phyloP scores from a whole-genome alignment of 805 yeast genomes.

The Metschnikowia colocasiae region DNA sequence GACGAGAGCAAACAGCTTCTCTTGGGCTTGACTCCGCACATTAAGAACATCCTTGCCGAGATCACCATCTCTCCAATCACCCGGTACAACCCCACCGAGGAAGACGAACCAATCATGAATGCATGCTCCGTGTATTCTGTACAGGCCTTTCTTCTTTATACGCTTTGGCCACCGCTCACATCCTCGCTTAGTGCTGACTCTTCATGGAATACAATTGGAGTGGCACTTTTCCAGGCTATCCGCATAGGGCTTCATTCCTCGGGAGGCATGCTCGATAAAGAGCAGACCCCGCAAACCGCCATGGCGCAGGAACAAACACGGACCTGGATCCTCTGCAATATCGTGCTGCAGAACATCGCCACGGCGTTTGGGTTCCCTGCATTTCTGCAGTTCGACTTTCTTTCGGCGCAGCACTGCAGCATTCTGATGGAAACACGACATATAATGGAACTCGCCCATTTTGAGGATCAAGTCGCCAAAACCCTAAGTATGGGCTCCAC shows the following conservation, averaged over 20 bases:
- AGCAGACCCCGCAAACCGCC: constrained; percentile 17
- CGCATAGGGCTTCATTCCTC: constrained; percentile 84
- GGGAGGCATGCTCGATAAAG: not conserved
- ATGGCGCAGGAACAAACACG: constrained; percentile 71
- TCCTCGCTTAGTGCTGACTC: constrained; percentile 94
- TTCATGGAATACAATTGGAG: constrained; percentile 92
- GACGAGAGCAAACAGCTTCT: constrained; percentile 41
- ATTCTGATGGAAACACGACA: constrained; percentile 63
- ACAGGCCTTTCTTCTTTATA: constrained; percentile 83
- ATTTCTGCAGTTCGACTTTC: constrained; percentile 75
- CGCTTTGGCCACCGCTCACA: constrained; percentile 95
- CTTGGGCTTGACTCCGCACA: constrained; percentile 59
- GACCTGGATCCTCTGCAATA: constrained; percentile 93
- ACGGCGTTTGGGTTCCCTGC: constrained; percentile 94
- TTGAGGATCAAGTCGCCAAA: constrained; percentile 80
- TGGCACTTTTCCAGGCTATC: constrained; percentile 89
- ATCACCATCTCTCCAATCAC: constrained; percentile 89
- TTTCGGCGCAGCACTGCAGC: constrained; percentile 41
- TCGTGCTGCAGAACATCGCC: constrained; percentile 85
- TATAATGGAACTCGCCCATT: constrained; percentile 78
- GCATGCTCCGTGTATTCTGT: constrained; percentile 91
- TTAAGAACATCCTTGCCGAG: constrained; percentile 78
- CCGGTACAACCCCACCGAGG: constrained; percentile 72
- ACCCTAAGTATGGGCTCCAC: constrained; percentile 68
- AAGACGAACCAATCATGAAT: constrained; percentile 77